Conservation (phyloP, 805 yeast genomes). For the Martiniozyma abietophila region DNA sequence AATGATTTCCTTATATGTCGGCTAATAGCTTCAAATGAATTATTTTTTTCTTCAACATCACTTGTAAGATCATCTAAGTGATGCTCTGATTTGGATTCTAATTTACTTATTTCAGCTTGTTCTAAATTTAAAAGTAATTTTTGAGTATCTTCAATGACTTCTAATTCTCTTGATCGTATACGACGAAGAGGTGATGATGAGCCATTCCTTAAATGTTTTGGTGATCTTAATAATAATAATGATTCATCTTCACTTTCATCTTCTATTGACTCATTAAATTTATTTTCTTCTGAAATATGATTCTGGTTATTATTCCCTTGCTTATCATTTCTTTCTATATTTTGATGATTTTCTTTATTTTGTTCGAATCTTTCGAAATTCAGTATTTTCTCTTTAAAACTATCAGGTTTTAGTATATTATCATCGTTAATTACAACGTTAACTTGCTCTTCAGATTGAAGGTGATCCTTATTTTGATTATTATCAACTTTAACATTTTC, state of each 20-base stretch:
- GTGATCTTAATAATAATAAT: conserved; percentile 17
- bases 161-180: conserved; percentile 14
- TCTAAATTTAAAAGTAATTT: conserved; percentile 9
- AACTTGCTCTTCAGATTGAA: neutral
- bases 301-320: neutral
- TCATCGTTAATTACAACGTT: too few species aligned
- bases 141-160: conserved; percentile 13
- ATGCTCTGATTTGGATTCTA: neutral
- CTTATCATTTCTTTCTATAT: neutral
- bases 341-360: neutral
- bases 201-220: conserved; percentile 14
- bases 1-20: conserved; percentile 24
- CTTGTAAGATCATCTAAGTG: neutral
- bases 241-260: conserved; percentile 9
- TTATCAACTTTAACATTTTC: neutral
- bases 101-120: neutral
- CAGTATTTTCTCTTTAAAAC: neutral
- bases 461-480: neutral
- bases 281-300: neutral
- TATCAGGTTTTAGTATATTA: too few species aligned
- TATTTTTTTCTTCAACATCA: conserved; percentile 8
- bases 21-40: conserved; percentile 25
- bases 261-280: too few species aligned
- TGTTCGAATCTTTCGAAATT: neutral
- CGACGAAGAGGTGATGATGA: conserved; percentile 15